Evolutionary conservation across 2,329 filamentous ascomycete species (phyloP).

Genomic region (Scytalidium sp.): DNA sequence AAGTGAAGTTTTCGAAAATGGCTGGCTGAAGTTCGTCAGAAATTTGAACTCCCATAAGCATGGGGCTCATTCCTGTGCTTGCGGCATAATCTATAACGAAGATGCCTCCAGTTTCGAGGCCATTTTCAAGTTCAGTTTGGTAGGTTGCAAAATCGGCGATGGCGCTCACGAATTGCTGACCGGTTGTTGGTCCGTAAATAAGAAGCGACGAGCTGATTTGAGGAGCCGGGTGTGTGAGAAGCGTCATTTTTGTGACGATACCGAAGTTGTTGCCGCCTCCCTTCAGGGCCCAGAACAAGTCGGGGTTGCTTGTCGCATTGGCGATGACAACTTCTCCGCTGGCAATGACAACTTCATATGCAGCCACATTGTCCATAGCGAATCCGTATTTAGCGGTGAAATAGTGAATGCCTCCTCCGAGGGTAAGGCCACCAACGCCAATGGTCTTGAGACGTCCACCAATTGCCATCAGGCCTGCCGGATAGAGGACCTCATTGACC

Average conservation of each 20-base stretch:
- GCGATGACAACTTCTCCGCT: slow-evolving; percentile 15
- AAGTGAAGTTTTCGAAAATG: not conserved
- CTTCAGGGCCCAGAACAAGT: slow-evolving; percentile 49
- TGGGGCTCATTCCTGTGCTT: not conserved
- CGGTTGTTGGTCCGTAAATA: not conserved
- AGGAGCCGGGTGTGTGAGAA: slow-evolving; percentile 32
- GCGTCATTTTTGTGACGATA: slow-evolving; percentile 41
- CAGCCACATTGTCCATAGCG: slow-evolving; percentile 4
- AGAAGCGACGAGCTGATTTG: not conserved
- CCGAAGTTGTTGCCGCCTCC: slow-evolving; percentile 55
- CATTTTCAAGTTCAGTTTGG: not conserved
- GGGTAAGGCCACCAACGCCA: slow-evolving; percentile 43
- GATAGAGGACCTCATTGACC: slow-evolving; percentile 1
- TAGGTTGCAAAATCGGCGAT: slow-evolving; percentile 1
- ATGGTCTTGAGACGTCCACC: slow-evolving; percentile 44
- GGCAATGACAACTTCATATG: slow-evolving; percentile 6
- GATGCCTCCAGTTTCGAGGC: not conserved
- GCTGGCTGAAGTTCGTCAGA: not conserved
- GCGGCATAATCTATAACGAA: slow-evolving; percentile 3
- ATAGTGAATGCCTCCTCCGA: slow-evolving; percentile 22
- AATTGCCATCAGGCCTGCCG: slow-evolving; percentile 21
- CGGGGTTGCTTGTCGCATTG: slow-evolving; percentile 29
- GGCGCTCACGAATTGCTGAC: not conserved
- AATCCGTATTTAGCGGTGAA: slow-evolving; percentile 16
- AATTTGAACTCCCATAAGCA: not conserved